Conservation (phyloP, 148 eudicot species). For the Silene uniflora region DNA sequence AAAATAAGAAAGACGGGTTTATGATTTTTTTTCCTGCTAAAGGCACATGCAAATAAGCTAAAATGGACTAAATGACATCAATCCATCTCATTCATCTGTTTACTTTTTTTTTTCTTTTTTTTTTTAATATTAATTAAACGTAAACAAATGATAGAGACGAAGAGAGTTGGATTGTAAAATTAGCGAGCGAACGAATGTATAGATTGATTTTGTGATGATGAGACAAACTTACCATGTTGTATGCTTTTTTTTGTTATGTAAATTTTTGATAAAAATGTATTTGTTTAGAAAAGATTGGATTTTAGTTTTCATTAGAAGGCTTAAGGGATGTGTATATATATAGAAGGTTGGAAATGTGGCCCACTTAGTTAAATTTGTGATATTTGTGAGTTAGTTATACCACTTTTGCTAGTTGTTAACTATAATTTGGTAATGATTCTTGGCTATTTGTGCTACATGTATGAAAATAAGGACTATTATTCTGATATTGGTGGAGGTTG, state of each 20-base stretch:
- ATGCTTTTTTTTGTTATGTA: background rate
- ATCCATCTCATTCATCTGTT: no score
- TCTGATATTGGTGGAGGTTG: conserved; percentile 39
- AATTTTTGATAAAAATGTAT: background rate
- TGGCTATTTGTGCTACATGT: background rate
- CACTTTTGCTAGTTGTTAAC: background rate
- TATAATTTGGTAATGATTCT: background rate
- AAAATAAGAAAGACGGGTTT: no score
- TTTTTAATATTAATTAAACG: no score
- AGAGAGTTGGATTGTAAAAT: no score
- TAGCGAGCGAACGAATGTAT: no score
- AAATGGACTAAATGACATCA: no score
- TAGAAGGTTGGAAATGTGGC: background rate
- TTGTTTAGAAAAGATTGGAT: conserved; percentile 13
- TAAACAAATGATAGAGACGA: no score
- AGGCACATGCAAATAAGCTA: no score
- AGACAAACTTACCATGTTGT: conserved; percentile 26
- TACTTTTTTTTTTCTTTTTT: no score
- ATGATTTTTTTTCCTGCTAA: no score
- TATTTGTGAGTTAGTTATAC: background rate
- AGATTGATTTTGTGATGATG: no score
- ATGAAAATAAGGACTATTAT: background rate
- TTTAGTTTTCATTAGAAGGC: background rate
- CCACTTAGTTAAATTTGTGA: background rate
- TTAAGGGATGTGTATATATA: conserved; percentile 16